phyloP scores from a whole-genome alignment of 2,329 filamentous ascomycete genomes.

The Pyricularia grisea region DNA sequence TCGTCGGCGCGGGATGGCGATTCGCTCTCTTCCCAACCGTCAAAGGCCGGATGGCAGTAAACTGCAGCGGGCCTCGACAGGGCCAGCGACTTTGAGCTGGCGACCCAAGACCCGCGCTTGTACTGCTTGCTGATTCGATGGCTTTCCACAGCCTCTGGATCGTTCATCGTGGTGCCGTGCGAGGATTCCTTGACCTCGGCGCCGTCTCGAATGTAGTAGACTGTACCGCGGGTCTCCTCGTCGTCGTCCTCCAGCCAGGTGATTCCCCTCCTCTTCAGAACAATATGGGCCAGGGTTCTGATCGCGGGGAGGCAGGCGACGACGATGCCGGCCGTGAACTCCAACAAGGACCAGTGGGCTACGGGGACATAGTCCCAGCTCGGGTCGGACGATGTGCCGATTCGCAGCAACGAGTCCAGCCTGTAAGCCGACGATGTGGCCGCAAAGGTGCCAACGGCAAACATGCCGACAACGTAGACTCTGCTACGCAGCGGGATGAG shows the following conservation, averaged over 20 bases:
- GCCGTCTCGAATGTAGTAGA: neutral
- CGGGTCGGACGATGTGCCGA: conserved; percentile 10
- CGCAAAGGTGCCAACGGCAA: conserved; percentile 8
- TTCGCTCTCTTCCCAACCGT: neutral
- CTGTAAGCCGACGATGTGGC: conserved; percentile 13
- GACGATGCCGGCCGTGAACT: conserved; percentile 9
- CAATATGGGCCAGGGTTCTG: conserved; percentile 6
- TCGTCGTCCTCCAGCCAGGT: neutral
- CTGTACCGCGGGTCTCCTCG: neutral
- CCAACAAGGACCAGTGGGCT: conserved; percentile 12
- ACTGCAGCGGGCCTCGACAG: neutral
- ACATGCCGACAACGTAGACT: conserved; percentile 8
- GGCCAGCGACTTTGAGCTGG: neutral
- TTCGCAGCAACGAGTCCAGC: conserved; percentile 14
- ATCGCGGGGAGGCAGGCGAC: conserved; percentile 9
- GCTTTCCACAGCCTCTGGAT: neutral
- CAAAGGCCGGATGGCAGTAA: conserved; percentile 4
- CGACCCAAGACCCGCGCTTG: neutral
- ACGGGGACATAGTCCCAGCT: conserved; percentile 19
- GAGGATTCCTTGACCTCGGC: neutral
- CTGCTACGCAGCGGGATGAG: neutral
- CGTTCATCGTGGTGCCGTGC: neutral
- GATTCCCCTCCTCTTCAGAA: neutral
- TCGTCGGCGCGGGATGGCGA: neutral
- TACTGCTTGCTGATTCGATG: neutral